Evolutionary conservation across 805 yeast genomes (phyloP).

Genomic region (Yarrowia yakushimensis): DNA sequence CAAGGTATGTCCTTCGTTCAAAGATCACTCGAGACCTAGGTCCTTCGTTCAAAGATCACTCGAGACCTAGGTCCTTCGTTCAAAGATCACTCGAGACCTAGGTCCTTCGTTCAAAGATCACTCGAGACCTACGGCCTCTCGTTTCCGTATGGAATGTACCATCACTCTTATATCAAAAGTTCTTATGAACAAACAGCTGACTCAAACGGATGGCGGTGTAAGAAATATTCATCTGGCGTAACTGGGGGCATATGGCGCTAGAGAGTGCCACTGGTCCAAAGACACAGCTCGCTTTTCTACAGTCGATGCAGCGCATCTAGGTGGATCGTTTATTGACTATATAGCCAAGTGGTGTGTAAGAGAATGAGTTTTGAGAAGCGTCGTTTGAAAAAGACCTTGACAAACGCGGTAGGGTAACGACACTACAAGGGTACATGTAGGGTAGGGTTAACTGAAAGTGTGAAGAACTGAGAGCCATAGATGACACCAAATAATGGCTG

Average conservation of each 20-base stretch:
- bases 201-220: conserved; percentile 26
- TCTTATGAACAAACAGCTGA: conserved; percentile 18
- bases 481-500: no score
- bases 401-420: background rate
- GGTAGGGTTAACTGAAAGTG: no score
- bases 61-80: no score
- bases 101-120: no score
- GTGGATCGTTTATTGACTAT: background rate
- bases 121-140: background rate
- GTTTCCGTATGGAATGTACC: background rate
- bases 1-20: no score
- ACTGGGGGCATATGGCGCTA: conserved; percentile 19
- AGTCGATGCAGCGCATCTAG: background rate
- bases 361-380: background rate
- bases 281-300: conserved; percentile 23
- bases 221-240: conserved; percentile 24
- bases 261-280: conserved; percentile 12
- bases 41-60: no score
- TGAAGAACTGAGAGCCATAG: no score
- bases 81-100: no score
- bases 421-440: no score
- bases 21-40: no score
- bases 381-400: background rate
- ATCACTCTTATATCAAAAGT: conserved; percentile 23
- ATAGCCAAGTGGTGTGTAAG: background rate